These are phyloP conservation scores for Colletotrichum chrysophilum DNA, from an alignment of 2,329 filamentous ascomycete genomes.

Conservation along the genomic window DNA sequence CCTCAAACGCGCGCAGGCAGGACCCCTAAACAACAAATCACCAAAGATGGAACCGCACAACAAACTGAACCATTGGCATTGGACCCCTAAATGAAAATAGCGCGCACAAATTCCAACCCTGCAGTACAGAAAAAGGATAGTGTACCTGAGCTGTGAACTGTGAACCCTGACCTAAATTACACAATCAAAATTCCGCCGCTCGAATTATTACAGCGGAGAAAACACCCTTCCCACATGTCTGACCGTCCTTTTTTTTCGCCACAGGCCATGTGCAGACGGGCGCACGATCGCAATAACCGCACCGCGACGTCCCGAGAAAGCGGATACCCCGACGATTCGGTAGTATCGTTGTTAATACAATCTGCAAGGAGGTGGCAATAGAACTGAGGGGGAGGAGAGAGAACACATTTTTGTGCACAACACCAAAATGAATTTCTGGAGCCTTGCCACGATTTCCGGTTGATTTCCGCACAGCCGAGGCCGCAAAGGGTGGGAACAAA, in stretches of 20 bases:
- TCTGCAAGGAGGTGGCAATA: slow-evolving; percentile 15
- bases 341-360: not conserved
- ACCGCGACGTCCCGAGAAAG: slow-evolving; percentile 10
- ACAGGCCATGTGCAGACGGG: not conserved
- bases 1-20: not conserved
- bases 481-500: not conserved
- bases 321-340: slow-evolving; percentile 12
- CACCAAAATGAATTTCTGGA: not conserved
- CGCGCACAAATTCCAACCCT: not conserved
- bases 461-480: not conserved
- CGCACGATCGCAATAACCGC: slow-evolving; percentile 5
- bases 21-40: not conserved
- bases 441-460: not conserved
- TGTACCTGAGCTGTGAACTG: not conserved
- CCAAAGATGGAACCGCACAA: not conserved
- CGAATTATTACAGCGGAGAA: not conserved
- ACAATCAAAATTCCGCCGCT: not conserved
- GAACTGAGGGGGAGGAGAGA: not conserved
- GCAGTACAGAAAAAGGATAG: too few species aligned
- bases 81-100: not conserved
- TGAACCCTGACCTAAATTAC: not conserved
- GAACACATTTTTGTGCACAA: not conserved
- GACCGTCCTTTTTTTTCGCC: not conserved
- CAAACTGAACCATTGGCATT: not conserved
- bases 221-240: not conserved